Evolutionary conservation across 148 eudicot species (phyloP).

Genomic region (Vaccinium macrocarpon): DNA sequence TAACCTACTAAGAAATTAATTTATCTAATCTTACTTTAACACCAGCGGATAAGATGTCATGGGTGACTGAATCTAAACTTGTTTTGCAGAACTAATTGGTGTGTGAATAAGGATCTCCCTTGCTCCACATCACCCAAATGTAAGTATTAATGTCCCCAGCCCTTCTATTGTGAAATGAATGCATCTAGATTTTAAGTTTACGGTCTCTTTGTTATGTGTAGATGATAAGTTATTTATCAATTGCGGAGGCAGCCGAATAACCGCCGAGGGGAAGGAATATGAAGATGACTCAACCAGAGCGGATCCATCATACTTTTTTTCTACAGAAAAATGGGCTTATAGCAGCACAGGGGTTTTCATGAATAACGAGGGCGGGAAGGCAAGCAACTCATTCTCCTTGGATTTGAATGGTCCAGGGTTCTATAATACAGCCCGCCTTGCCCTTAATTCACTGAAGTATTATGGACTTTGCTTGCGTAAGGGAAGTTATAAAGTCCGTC

Average conservation of each 20-base stretch:
- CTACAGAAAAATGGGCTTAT: constrained; percentile 63
- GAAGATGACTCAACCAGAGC: constrained; percentile 37
- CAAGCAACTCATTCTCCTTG: constrained; percentile 23
- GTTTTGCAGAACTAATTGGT: constrained; percentile 37
- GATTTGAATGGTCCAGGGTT: constrained; percentile 41
- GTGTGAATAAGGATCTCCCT: constrained; percentile 54
- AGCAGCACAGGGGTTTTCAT: constrained; percentile 49
- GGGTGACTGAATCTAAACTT: background rate
- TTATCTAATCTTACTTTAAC: background rate
- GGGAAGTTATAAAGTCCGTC: constrained; percentile 67
- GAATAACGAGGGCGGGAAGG: too few relatives aligned
- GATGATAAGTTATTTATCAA: constrained; percentile 60
- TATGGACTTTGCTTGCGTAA: constrained; percentile 57
- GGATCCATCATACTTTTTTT: constrained; percentile 52
- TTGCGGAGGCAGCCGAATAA: constrained; percentile 47
- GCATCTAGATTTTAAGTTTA: constrained; percentile 4
- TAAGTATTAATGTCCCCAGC: constrained; percentile 18
- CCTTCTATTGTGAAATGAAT: background rate
- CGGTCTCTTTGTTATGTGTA: constrained; percentile 17
- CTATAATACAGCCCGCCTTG: constrained; percentile 61
- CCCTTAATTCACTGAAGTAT: constrained; percentile 66
- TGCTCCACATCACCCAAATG: constrained; percentile 40
- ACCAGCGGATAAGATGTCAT: background rate
- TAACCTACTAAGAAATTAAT: background rate
- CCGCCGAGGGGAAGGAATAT: constrained; percentile 37